These are phyloP conservation scores for Withania somnifera DNA, from an alignment of 305 asterid species.

Conservation along the genomic window DNA sequence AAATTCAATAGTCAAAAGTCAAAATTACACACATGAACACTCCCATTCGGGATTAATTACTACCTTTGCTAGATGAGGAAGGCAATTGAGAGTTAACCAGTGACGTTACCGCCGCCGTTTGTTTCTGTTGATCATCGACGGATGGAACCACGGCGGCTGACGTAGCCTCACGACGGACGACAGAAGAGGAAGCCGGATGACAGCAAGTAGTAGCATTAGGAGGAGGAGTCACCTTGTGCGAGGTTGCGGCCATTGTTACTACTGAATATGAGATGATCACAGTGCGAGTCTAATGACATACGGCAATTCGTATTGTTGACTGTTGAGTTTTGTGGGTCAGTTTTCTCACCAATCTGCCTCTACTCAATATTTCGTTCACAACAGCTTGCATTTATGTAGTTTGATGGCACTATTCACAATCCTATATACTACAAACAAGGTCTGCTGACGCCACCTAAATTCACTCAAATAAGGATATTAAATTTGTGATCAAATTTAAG, in stretches of 20 bases:
- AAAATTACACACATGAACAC: neutral
- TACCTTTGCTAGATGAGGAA: slow-evolving; percentile 45
- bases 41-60: slow-evolving; percentile 14
- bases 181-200: slow-evolving; percentile 14
- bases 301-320: no score
- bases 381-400: no score
- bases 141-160: slow-evolving; percentile 21
- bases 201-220: neutral
- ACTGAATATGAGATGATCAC: neutral
- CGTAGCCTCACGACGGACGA: slow-evolving; percentile 34
- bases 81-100: slow-evolving; percentile 12
- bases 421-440: no score
- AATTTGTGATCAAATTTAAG: no score
- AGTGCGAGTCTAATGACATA: neutral
- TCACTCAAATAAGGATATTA: no score
- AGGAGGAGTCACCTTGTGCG: neutral
- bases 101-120: slow-evolving; percentile 29
- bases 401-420: no score
- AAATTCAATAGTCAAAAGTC: neutral
- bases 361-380: no score
- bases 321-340: no score
- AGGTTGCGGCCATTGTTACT: neutral
- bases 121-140: slow-evolving; percentile 29
- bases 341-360: no score
- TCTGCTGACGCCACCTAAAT: no score